Base-by-base conservation (phyloP, 352 stramenopile species). In the Blastocystis sp. region DNA sequence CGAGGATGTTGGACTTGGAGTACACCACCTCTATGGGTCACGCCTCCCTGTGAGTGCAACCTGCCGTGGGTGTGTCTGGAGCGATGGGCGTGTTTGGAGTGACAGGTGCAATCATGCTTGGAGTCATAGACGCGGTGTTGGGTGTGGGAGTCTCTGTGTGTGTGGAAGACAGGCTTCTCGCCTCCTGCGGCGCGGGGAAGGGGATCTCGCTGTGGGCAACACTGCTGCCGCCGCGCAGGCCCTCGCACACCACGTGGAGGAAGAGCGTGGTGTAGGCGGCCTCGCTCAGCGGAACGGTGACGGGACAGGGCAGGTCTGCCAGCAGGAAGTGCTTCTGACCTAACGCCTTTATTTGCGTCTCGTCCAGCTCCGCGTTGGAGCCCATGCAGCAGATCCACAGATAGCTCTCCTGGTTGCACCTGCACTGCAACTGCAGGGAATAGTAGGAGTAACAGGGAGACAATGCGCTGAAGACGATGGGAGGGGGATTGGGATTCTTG, bases 1-100 rank as follows among this genome's bases (percentile, higher is more conserved):
- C 48, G 9, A 76, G 21, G 7, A 76, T 14, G 10, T 76, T 43
- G n/a, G 66, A 76, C 48, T 76, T 76, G 28, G 66, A 76, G 48
- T 38, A 76, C n/a, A 76, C 48, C 48, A 45, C 52, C 2, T 76
- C 38, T 48, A 56, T 1, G 48, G 5, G 5, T 56, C 48, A 56
- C 48, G 48, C 48, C 14, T 14, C n/a, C n/a, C n/a, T n/a, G n/a
- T n/a, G n/a, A n/a, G n/a, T n/a, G n/a, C n/a, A n/a, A n/a, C 48
- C 48, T 14, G 48, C 48, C 14, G 5, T 56, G 48, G 48, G 14
- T 14, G 48, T 14, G 0, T 34, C 0, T 34, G 28, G 28, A 0
- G 28, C 0, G 28, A 34, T 34, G 28, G 28, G 28, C 0, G 28
- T 34, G 28, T 0, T 34, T 34, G 28, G 28, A 0, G 28, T 34